Conservation (phyloP, 192 early-diverging fungal species). For the Radiomyces spectabilis region DNA sequence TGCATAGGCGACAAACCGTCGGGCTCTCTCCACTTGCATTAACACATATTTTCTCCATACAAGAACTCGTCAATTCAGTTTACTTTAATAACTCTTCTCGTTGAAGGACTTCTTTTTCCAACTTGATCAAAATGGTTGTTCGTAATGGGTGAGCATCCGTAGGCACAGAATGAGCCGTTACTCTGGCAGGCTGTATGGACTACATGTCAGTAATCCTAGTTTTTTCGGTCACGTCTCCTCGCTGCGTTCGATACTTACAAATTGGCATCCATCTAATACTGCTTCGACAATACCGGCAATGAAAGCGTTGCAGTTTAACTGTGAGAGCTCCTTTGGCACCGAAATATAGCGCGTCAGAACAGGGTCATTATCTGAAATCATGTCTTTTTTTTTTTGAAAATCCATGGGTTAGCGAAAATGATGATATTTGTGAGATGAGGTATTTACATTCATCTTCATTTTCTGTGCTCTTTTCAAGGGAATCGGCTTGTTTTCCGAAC, state of each 20-base stretch:
- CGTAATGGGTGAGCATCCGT: constrained; percentile 79
- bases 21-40: too few relatives aligned
- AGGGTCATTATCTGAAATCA: constrained; percentile 99
- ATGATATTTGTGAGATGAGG: neutral
- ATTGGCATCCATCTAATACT: constrained; percentile 82
- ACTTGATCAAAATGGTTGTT: constrained; percentile 95
- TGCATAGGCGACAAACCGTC: too few relatives aligned
- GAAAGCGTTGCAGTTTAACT: constrained; percentile 91
- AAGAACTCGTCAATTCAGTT: too few relatives aligned
- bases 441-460: constrained; percentile 91
- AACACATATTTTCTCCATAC: too few relatives aligned
- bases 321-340: constrained; percentile 87
- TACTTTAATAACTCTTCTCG: constrained; percentile 66
- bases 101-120: constrained; percentile 74
- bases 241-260: too few relatives aligned
- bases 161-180: constrained; percentile 90
- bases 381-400: constrained; percentile 51
- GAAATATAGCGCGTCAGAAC: constrained; percentile 85
- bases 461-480: constrained; percentile 92
- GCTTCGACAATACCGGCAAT: constrained; percentile 96
- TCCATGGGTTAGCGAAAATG: neutral
- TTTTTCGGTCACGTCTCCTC: neutral
- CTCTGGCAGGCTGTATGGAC: constrained; percentile 59
- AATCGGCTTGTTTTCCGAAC: constrained; percentile 95
- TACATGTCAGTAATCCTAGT: neutral